These are phyloP conservation scores for Metschnikowia cerradonensis DNA, from an alignment of 805 yeast genomes.

Conservation along the genomic window DNA sequence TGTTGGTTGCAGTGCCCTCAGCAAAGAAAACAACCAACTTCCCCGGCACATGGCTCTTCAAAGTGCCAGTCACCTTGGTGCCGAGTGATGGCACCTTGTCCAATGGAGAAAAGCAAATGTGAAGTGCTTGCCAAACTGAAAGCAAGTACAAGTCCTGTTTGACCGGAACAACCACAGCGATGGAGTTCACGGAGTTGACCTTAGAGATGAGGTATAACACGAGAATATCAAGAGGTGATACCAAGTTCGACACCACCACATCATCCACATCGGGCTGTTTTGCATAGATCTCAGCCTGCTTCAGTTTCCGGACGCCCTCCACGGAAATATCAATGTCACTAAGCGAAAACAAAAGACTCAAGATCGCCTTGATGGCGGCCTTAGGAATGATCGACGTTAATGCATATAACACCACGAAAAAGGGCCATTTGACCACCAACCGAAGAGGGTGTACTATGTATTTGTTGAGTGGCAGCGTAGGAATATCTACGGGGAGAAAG, in stretches of 20 bases:
- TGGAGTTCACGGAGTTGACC: slow-evolving; percentile 17
- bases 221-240: slow-evolving; percentile 55
- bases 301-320: slow-evolving; percentile 50
- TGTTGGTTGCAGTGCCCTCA: slow-evolving; percentile 87
- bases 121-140: slow-evolving; percentile 27
- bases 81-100: slow-evolving; percentile 6
- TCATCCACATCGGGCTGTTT: slow-evolving; percentile 43
- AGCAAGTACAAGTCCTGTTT: slow-evolving; percentile 27
- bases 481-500: slow-evolving; percentile 55
- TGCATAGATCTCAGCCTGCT: slow-evolving; percentile 25
- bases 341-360: slow-evolving; percentile 32
- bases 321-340: slow-evolving; percentile 35
- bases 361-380: slow-evolving; percentile 15
- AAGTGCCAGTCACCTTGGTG: slow-evolving; percentile 13
- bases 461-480: slow-evolving; percentile 14
- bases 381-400: slow-evolving; percentile 19
- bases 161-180: slow-evolving; percentile 40
- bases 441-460: slow-evolving; percentile 11
- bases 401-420: slow-evolving; percentile 16
- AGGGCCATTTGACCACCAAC: slow-evolving; percentile 29
- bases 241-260: slow-evolving; percentile 51
- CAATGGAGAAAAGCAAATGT: slow-evolving; percentile 18
- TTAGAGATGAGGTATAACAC: slow-evolving; percentile 30
- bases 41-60: slow-evolving; percentile 26
- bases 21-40: slow-evolving; percentile 55